These are phyloP conservation scores for Talaromyces albobiverticillius DNA, from an alignment of 2,329 filamentous ascomycete species.

Conservation along the genomic window DNA sequence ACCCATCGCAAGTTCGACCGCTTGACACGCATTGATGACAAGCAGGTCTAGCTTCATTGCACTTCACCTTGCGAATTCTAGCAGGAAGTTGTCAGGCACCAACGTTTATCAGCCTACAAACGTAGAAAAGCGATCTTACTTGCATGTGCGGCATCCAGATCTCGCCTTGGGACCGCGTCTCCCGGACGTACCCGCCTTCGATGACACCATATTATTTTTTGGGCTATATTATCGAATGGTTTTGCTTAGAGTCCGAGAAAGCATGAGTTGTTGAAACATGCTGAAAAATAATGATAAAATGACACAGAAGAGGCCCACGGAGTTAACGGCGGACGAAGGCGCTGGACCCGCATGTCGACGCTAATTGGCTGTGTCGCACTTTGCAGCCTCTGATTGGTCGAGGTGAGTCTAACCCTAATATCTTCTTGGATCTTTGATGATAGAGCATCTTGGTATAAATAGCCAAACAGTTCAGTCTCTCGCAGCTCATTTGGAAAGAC, in stretches of 20 bases:
- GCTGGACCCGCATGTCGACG: not conserved
- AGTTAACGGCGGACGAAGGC: no score
- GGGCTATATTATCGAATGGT: not conserved
- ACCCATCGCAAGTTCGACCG: slow-evolving; percentile 1
- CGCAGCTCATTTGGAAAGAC: no score
- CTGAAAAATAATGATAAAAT: not conserved
- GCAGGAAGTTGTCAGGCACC: not conserved
- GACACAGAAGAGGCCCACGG: no score
- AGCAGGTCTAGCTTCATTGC: not conserved
- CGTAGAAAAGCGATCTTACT: not conserved
- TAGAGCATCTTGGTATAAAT: not conserved
- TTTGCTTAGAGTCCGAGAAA: not conserved
- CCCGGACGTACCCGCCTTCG: not conserved
- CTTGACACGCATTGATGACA: slow-evolving; percentile 1
- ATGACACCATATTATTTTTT: not conserved
- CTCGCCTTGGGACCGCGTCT: not conserved
- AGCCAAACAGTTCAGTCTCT: not conserved
- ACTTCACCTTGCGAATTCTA: slow-evolving; percentile 4
- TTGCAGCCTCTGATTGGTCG: not conserved
- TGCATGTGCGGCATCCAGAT: slow-evolving; percentile 5
- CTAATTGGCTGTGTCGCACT: slow-evolving; percentile 5
- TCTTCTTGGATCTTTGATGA: not conserved
- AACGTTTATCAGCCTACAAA: not conserved
- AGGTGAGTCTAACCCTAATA: not conserved
- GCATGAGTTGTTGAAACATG: not conserved